These are phyloP conservation scores for Lentinula aciculospora DNA, from an alignment of 768 basidiomycete species.

Conservation along the genomic window DNA sequence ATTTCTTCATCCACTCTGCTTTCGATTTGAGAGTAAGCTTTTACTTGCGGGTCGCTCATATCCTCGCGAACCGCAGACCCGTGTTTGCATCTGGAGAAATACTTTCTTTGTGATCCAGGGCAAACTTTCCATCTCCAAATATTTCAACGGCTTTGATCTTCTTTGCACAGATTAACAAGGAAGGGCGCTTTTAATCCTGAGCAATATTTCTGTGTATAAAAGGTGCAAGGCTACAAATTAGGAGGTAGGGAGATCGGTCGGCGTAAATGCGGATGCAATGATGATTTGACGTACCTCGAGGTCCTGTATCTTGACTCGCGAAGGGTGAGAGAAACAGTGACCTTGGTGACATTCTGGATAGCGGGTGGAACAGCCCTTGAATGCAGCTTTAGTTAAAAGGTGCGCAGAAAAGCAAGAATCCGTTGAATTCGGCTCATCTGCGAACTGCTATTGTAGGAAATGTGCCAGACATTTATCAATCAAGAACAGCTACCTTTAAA, in stretches of 20 bases:
- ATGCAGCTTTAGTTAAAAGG: conserved; percentile 14
- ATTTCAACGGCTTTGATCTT: conserved; percentile 30
- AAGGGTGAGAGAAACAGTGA: conserved; percentile 24
- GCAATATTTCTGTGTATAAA: conserved; percentile 24
- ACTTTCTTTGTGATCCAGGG: conserved; percentile 28
- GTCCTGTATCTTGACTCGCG: conserved; percentile 23
- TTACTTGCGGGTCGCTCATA: conserved; percentile 19
- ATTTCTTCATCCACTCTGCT: conserved; percentile 28
- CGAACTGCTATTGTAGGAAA: too few species aligned
- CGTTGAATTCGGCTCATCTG: too few species aligned
- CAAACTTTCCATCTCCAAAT: conserved; percentile 24
- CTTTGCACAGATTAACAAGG: conserved; percentile 35
- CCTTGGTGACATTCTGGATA: conserved; percentile 19
- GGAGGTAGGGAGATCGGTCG: not conserved
- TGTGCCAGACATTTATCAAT: not conserved
- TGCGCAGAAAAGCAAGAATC: not conserved
- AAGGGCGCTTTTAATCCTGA: conserved; percentile 28
- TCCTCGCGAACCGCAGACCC: conserved; percentile 26
- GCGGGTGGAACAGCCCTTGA: conserved; percentile 24
- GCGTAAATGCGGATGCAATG: not conserved
- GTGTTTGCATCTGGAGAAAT: conserved; percentile 16
- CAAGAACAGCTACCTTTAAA: conserved; percentile 23
- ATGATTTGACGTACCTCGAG: conserved; percentile 16
- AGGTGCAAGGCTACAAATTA: not conserved
- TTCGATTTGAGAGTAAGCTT: conserved; percentile 29